Base-by-base conservation (phyloP, 2,329 filamentous ascomycete genomes). In the Fusarium goolgardi region DNA sequence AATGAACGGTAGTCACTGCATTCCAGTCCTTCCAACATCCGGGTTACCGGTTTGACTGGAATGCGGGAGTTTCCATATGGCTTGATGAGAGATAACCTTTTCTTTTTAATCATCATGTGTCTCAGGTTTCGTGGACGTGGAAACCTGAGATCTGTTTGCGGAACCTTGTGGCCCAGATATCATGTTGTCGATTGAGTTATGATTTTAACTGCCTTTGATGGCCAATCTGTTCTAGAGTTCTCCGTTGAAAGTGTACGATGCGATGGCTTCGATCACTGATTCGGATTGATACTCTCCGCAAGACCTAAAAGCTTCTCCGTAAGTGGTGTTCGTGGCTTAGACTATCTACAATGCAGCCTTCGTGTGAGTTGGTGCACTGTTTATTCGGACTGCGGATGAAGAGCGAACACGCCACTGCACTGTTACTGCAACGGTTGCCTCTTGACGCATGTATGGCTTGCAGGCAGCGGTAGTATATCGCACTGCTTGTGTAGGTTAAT, bases 381-480 rank as follows among this genome's bases (percentile, higher is more conserved):
- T 45, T 57, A 63, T 16, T 27, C 6, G 15, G 34, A 50, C 51
- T 20, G 37, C 49, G 58, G 58, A 50, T 29, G 59, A 64, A 53
- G 13, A 18, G 23, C 12, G 21, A 32, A 37, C 20, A n/a, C n/a
- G 9, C 23, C 3, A 21, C 31, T 6, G 13, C 5, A 31, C 21
- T 29, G 7, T 4, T 25, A 9, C 7, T 21, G n/a, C 13, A 45
- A 6, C 7, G 43, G 37, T 15, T 60, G 37, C 23, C 32, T 50
- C 54, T n/a, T 7, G 21, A 37, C 1, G 37, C 39, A 49, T 3
- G 8, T 34, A 54, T 65, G 62, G 2, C 49, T 32, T 54, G 43
- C 47, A 60, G 27, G 27, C 27, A 29, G 27, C 3, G 3, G 39
- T 9, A 34, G 5, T 16, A 8, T 16, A 10, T 0, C 1, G 5